Evolutionary conservation across 345 rosid species (phyloP), one percentile per base, ranked within the genome.

Genomic region (Draba incana): DNA sequence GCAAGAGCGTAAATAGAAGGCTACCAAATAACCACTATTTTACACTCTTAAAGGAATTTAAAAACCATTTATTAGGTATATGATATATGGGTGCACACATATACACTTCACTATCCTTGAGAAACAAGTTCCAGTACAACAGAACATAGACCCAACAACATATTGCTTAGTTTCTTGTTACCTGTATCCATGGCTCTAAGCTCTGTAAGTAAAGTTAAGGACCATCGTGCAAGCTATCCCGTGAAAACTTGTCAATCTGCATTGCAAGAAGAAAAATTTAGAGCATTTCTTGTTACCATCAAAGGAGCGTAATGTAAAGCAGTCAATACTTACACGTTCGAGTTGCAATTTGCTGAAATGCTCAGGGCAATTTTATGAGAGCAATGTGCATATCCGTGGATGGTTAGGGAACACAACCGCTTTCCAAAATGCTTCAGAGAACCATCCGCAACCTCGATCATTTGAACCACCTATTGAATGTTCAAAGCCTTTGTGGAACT

Each of bases 161-260:
- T 50, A 51, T 62, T 49, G 35, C n/a, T n/a, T n/a, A n/a, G 60
- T 68, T 11, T 52, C 12, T 10, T 2, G 20, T 11, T 62, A 94
- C 98, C 93, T 92, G 98, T 75, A 94, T 67, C 99, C 99, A 94
- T 68, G 97, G 98, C 73, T 94, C 98, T 86, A 94, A 84, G 76
- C 86, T 84, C 82, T 86, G 98, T 75, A 94, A 80, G 80, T 94
- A 89, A 81, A 89, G 80, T 78, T 89, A 98, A 62, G 93, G 96
- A 62, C 81, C 78, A 67, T 88, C 96, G 45, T 82, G 87, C 87
- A 94, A 70, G 74, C 93, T 85, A 82, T 94, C 99, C 83, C 89
- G 77, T 39, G 97, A 81, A 78, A 80, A 69, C 79, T 92, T 94
- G 77, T 94, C 99, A 68, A 92, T 92, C 99, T 91, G 85, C 55